A percentile compares a stretch with the other conserved stretches of the same genome.
Conservation (phyloP, 163 green algal genomes). For the Prototheca cutis region DNA sequence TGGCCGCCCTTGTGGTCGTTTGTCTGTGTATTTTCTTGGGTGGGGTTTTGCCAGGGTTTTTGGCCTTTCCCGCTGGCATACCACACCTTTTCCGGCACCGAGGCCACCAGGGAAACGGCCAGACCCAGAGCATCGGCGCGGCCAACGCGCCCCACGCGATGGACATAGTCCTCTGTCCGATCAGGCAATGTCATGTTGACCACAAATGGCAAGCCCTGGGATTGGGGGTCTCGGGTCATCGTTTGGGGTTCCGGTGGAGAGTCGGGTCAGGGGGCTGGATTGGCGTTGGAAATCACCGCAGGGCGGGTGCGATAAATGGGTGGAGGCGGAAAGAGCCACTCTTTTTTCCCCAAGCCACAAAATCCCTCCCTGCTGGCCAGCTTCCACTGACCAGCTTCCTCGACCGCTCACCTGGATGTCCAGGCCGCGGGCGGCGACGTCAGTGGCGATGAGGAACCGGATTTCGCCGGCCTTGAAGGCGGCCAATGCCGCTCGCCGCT, state of each 20-base stretch:
- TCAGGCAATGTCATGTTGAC: slow-evolving; percentile 89
- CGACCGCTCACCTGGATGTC: slow-evolving; percentile 39
- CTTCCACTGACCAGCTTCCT: too few species aligned
- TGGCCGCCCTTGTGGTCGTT: slow-evolving; percentile 55
- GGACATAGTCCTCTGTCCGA: slow-evolving; percentile 81
- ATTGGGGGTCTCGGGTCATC: too few species aligned
- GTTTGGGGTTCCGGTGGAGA: too few species aligned
- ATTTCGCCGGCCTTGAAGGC: slow-evolving; percentile 71
- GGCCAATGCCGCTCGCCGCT: slow-evolving; percentile 51
- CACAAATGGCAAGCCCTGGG: slow-evolving; percentile 49
- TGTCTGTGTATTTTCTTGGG: slow-evolving; percentile 36
- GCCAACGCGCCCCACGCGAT: slow-evolving; percentile 71
- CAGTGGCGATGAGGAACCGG: slow-evolving; percentile 76
- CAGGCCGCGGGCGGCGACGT: slow-evolving; percentile 75
- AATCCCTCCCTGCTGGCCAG: too few species aligned
- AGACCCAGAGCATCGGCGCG: slow-evolving; percentile 62
- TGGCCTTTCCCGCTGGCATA: slow-evolving; percentile 72
- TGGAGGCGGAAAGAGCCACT: too few species aligned
- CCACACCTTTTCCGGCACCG: slow-evolving; percentile 59
- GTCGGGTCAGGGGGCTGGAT: too few species aligned
- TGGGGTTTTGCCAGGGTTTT: slow-evolving; percentile 67
- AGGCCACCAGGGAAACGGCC: slow-evolving; percentile 63
- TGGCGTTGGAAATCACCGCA: too few species aligned
- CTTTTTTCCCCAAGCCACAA: too few species aligned
- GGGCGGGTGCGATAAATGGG: too few species aligned